A percentile compares a stretch with the other conserved stretches of the same genome.
These are phyloP conservation scores for Aspergillus aculeatus DNA, from an alignment of 2,329 filamentous ascomycete genomes.

Conservation along the genomic window DNA sequence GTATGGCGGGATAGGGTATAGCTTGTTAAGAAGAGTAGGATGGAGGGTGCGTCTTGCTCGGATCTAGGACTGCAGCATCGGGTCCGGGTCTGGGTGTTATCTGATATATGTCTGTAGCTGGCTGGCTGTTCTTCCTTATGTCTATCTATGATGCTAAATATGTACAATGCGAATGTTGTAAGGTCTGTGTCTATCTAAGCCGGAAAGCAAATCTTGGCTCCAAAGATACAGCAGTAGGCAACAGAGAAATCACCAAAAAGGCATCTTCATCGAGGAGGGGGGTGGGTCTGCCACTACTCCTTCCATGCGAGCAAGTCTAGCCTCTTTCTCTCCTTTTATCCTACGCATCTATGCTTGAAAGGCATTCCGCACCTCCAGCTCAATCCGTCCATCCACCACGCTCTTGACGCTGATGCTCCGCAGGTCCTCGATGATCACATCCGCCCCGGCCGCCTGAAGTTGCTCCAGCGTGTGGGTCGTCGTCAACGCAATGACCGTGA, in stretches of 20 bases:
- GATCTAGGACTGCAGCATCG: too few species aligned
- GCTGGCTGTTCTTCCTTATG: background rate
- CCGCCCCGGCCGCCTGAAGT: conserved; percentile 72
- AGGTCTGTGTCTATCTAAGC: too few species aligned
- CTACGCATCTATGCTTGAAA: conserved; percentile 23
- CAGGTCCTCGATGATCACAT: conserved; percentile 83
- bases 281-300: background rate
- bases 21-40: too few species aligned
- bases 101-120: background rate
- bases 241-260: too few species aligned
- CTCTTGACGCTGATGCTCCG: conserved; percentile 65
- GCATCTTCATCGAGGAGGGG: background rate
- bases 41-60: too few species aligned
- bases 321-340: background rate
- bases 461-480: conserved; percentile 78
- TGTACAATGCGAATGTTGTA: too few species aligned
- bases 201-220: too few species aligned
- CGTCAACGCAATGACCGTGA: conserved; percentile 76
- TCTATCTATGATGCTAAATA: too few species aligned
- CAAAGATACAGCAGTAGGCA: too few species aligned
- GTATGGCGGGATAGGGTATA: too few species aligned
- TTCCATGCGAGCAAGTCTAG: background rate
- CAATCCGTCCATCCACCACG: conserved; percentile 57
- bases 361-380: conserved; percentile 66
- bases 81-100: background rate